Evolutionary conservation across 2,329 filamentous ascomycete genomes (phyloP), one percentile per base, ranked within the genome.

Genomic region (Clonostachys chloroleuca): DNA sequence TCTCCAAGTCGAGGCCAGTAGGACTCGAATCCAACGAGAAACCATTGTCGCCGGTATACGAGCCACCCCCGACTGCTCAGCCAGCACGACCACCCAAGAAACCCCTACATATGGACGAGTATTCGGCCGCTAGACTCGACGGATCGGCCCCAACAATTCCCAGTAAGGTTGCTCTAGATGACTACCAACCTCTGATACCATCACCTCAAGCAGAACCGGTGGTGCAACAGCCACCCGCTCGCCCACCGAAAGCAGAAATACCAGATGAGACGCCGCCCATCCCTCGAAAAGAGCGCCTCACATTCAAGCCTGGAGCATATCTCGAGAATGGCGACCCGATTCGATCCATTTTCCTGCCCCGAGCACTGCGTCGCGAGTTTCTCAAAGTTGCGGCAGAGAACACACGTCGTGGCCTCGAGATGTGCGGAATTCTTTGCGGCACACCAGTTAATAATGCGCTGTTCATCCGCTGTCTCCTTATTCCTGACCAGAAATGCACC

Each of bases 381-480:
- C 75, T 97, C 16, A 68, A 79, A 4, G 71, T 91, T 33, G 92
- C 92, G 0, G 69, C 79, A 0, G 67, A 80, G 16, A 97, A 99
- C 62, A 99, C 94, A 0, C 71, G 72, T 33, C 75, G 76, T 5
- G 95, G 95, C 35, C 77, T 97, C 16, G 94, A 99, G 69, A 97
- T 94, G 55, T 97, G 94, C 62, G 94, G 92, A 35, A 92, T 99
- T 54, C 78, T 99, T 12, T 95, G 91, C 59, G 94, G 92, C 8
- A 92, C 89, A 1, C 75, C 92, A 2, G 87, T 96, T 59, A 92
- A 92, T 55, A 96, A 96, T 61, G 94, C 94, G 1, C 75, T 99
- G 4, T 97, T 97, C 69, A 84, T 99, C 49, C 89, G 86, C 6
- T 84, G 86, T 47, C 79, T 99, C 6, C 78, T 99, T 20, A 92